Conservation (phyloP, 2,329 filamentous ascomycete genomes). For the Sporothrix schenckii region DNA sequence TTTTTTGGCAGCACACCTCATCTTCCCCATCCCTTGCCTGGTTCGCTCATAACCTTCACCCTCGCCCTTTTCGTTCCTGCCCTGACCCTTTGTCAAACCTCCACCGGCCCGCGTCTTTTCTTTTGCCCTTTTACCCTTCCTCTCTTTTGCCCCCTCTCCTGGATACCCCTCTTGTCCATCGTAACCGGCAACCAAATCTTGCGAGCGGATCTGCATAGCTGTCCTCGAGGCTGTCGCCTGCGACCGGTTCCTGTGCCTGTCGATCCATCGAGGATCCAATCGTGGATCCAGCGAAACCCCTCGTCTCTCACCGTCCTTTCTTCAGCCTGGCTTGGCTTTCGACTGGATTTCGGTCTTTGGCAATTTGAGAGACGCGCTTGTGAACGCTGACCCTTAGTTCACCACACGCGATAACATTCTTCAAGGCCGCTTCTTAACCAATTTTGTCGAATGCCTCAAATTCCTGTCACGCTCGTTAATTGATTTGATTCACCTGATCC, state of each 20-base stretch:
- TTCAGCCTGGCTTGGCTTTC: slow-evolving; percentile 9
- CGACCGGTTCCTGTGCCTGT: slow-evolving; percentile 24
- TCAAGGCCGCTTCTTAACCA: slow-evolving; percentile 1
- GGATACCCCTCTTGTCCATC: neutral
- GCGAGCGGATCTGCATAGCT: slow-evolving; percentile 25
- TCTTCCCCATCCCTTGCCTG: slow-evolving; percentile 4
- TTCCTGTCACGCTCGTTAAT: slow-evolving; percentile 32
- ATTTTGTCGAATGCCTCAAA: neutral
- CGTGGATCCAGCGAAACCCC: slow-evolving; percentile 4
- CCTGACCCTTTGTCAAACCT: neutral
- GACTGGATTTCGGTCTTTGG: slow-evolving; percentile 13
- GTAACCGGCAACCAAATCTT: slow-evolving; percentile 18
- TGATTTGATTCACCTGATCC: slow-evolving; percentile 20
- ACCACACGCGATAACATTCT: slow-evolving; percentile 29
- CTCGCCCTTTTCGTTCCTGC: neutral
- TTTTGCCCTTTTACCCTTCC: neutral
- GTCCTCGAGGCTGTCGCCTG: slow-evolving; percentile 12
- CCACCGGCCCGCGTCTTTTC: slow-evolving; percentile 6
- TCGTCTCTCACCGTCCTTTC: slow-evolving; percentile 2
- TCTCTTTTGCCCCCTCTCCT: no score
- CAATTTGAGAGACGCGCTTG: slow-evolving; percentile 30
- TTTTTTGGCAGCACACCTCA: neutral
- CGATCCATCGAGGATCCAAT: slow-evolving; percentile 25
- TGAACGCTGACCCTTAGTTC: slow-evolving; percentile 1
- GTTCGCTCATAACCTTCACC: neutral